A percentile compares a stretch with the other conserved stretches of the same genome.
phyloP scores from a whole-genome alignment of 2,329 filamentous ascomycete species.

The Plectosphaerella cucumerina region DNA sequence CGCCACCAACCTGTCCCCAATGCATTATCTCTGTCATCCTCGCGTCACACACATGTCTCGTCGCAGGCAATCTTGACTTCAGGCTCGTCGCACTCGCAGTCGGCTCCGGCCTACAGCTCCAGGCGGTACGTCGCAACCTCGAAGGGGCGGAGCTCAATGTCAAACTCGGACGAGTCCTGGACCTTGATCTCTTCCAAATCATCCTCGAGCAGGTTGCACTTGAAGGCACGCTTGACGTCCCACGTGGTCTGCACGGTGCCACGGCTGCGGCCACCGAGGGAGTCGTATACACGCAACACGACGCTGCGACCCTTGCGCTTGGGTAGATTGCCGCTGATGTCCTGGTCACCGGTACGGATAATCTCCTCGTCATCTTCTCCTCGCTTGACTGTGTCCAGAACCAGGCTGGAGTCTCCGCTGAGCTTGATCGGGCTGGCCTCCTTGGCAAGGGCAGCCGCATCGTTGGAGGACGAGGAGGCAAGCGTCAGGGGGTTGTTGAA shows the following conservation, averaged over 20 bases:
- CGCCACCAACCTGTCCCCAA: not conserved
- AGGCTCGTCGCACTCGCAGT: constrained; percentile 7
- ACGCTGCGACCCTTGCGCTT: constrained; percentile 71
- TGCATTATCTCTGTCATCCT: not conserved
- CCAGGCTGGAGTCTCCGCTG: constrained; percentile 60
- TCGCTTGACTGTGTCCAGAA: constrained; percentile 88
- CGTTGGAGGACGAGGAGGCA: constrained; percentile 31
- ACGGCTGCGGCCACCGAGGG: constrained; percentile 74
- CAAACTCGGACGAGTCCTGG: constrained; percentile 41
- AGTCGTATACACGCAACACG: constrained; percentile 83
- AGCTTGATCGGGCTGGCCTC: constrained; percentile 56
- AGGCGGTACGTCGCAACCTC: constrained; percentile 81
- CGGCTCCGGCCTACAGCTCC: constrained; percentile 34
- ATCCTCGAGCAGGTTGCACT: constrained; percentile 86
- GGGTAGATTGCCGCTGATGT: constrained; percentile 50
- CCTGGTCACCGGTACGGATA: constrained; percentile 60
- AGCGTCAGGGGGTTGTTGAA: constrained; percentile 80
- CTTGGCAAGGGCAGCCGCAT: constrained; percentile 21
- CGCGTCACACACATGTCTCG: constrained; percentile 7
- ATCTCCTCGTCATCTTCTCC: constrained; percentile 84
- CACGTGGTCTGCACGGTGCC: constrained; percentile 66
- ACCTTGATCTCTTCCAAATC: constrained; percentile 64
- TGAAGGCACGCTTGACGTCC: constrained; percentile 71
- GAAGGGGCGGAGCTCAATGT: constrained; percentile 69
- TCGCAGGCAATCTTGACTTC: not conserved